These are phyloP conservation scores for Pseudogymnoascus sp. DNA, from an alignment of 2,329 filamentous ascomycete genomes.

Conservation along the genomic window DNA sequence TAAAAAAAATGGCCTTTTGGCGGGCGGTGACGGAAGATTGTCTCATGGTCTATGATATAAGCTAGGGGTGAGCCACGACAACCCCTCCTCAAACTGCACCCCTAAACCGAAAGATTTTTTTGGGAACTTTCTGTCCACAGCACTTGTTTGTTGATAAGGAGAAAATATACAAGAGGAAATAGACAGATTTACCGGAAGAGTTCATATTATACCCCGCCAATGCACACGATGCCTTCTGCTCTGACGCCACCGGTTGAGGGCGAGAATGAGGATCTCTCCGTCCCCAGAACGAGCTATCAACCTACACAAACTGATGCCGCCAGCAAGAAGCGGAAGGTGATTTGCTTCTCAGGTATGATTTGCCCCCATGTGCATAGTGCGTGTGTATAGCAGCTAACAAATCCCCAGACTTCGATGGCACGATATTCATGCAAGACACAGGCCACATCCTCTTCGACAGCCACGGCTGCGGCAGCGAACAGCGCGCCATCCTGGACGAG, in stretches of 20 bases:
- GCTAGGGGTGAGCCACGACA: background rate
- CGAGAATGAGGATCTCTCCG: slow-evolving; percentile 28
- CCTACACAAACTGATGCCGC: slow-evolving; percentile 27
- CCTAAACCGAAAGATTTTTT: background rate
- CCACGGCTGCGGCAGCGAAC: slow-evolving; percentile 54
- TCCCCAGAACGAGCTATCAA: slow-evolving; percentile 24
- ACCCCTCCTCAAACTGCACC: background rate
- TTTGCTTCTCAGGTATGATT: slow-evolving; percentile 50
- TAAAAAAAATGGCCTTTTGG: slow-evolving; percentile 1
- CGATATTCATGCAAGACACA: slow-evolving; percentile 66
- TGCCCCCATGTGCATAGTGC: background rate
- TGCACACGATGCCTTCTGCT: slow-evolving; percentile 36
- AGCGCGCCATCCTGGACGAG: slow-evolving; percentile 51
- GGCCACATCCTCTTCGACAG: slow-evolving; percentile 64
- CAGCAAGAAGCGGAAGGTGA: slow-evolving; percentile 48
- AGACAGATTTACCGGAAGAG: background rate
- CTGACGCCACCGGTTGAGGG: slow-evolving; percentile 31
- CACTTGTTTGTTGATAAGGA: background rate
- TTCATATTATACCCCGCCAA: slow-evolving; percentile 6
- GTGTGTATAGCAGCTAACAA: background rate
- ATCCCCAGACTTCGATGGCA: slow-evolving; percentile 59
- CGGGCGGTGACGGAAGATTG: background rate
- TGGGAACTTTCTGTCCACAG: background rate
- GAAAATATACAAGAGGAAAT: background rate
- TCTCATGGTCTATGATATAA: slow-evolving; percentile 7